Base-by-base conservation (phyloP, 192 early-diverging fungal species). In the Mortierella hygrophila region DNA sequence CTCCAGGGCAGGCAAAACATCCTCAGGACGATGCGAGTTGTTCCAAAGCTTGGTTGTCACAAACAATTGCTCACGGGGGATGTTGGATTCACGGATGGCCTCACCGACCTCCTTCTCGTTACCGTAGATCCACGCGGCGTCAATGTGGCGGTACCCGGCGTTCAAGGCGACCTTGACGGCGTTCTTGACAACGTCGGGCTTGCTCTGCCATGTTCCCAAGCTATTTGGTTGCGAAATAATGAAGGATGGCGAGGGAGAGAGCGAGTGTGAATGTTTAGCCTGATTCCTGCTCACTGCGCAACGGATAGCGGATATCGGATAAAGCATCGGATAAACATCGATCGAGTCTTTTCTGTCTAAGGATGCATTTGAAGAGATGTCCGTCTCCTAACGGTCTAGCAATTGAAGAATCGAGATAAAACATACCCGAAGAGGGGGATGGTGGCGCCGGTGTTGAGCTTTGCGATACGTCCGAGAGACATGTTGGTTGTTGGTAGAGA, bases 101-200 rank as follows among this genome's bases (percentile, higher is more conserved):
- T 91, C 78, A 44, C 97, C 97, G 70, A 97, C 91, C 69, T 97
- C 96, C 37, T 78, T 81, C 88, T 98, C 96, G 88, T 97, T 98
- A 44, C 89, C 91, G 82, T 97, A 92, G 85, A 89, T 89, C 46
- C 57, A 79, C 4, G 91, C 90, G 46, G 89, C 78, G 26, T 90
- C 92, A 60, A 96, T 93, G 77, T 95, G 95, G 8, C 94, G 88
- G 90, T 94, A 94, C 44, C 97, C 97, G 13, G 90, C 78, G 23
- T 88, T 78, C 42, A 97, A 70, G 41, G 95, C 94, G 9, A 85
- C 87, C 72, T 90, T 90, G 79, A 97, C 89, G 41, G 96, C 93
- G 57, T 93, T 71, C 75, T 91, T 90, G 44, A 94, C 90, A 32
- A 90, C 91, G 1, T 89, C 83, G 21, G 87, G 72, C 79, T 93